Base-by-base conservation (phyloP, 1,139 yeast genomes). In the Pneumocystis wakefieldiae region DNA sequence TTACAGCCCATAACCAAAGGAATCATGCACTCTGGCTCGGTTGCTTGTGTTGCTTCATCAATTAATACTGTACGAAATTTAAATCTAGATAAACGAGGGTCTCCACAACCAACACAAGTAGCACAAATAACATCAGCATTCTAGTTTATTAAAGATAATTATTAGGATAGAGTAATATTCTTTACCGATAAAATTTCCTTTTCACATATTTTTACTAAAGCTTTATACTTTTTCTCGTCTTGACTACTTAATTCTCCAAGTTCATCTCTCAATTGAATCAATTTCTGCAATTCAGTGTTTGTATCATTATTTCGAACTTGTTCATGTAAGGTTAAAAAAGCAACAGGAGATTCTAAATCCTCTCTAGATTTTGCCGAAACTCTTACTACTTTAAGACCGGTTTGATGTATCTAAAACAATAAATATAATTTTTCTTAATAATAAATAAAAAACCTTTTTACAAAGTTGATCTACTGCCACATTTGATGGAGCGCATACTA, bases 401-500 rank as follows among this genome's bases (percentile, higher is more conserved):
- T 15, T 41, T 38, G 41, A 53, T 53, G 55, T 17, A 41, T 29
- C n/a, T 61, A 59, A 59, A 14, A 28, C 12, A 19, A 58, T 17
- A 17, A 60, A 36, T 19, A 57, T 3, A 29, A 8, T 14, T 85
- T 80, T 60, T 12, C 28, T 48, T 48, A 10, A 12, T 12, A 48
- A 48, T 12, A 1, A 48, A 48, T 24, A 48, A 78, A 96, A 89
- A 2, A 90, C 97, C 61, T 91, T 77, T 7, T 90, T 83, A 59
- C 81, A 57, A 59, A 35, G 57, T 41, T 17, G 38, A 62, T 62
- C 97, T 0, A 90, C 96, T 0, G 97, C 84, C n/a, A 91, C 85
- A 71, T 92, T 92, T 0, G 97, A 91, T 0, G 97, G 96, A 0
- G 97, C 97, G 75, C 97, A 91, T 0, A 92, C 94, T 57, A 92